Evolutionary conservation across 306 rosid species (phyloP).

Genomic region (Citrullus mucosospermus): DNA sequence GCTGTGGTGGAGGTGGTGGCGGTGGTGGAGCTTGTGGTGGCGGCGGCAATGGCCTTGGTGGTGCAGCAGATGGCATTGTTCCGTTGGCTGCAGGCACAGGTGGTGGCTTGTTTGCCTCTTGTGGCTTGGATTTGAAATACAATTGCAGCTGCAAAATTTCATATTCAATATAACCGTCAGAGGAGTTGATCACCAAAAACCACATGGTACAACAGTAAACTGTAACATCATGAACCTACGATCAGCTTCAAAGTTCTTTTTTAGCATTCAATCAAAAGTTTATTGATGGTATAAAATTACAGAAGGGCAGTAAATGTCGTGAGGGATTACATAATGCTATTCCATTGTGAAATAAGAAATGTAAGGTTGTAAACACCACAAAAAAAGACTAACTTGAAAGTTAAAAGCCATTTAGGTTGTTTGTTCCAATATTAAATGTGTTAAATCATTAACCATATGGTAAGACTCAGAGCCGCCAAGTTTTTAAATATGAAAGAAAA

Average conservation of each 20-base stretch:
- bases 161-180: constrained; percentile 13
- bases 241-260: neutral
- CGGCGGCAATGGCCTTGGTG: constrained; percentile 79
- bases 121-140: constrained; percentile 82
- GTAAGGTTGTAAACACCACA: too few relatives aligned
- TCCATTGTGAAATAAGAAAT: too few relatives aligned
- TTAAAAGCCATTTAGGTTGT: neutral
- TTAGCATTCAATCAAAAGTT: too few relatives aligned
- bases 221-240: neutral
- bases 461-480: neutral
- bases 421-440: neutral
- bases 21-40: constrained; percentile 58
- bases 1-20: constrained; percentile 68
- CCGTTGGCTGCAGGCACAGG: constrained; percentile 56
- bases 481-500: neutral
- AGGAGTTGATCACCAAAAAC: neutral
- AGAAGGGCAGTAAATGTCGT: too few relatives aligned
- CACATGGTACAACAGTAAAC: neutral
- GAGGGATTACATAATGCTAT: too few relatives aligned
- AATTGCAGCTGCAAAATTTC: constrained; percentile 63
- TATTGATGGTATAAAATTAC: too few relatives aligned
- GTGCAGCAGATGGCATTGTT: constrained; percentile 65
- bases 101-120: constrained; percentile 71
- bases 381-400: neutral
- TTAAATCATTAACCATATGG: neutral